Percentiles rank a stretch among this genome's conserved stretches.
phyloP scores from a whole-genome alignment of 139 green algal species.

The Coelastrella sp. region DNA sequence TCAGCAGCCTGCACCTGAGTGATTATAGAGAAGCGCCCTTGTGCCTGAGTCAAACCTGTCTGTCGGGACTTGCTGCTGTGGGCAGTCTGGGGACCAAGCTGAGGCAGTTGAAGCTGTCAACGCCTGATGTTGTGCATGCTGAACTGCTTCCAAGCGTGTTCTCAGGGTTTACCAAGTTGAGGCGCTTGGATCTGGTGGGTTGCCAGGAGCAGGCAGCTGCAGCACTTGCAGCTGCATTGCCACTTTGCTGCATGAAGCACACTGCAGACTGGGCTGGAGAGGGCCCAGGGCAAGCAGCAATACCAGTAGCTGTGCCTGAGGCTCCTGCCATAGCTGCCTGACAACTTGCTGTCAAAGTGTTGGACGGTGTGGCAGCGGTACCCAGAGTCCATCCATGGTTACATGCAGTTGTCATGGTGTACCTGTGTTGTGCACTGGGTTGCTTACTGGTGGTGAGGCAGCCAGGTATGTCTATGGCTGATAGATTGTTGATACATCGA shows the following conservation, averaged over 20 bases:
- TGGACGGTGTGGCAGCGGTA: too few relatives aligned
- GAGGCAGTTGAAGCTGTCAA: constrained; percentile 43
- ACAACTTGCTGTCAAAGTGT: too few relatives aligned
- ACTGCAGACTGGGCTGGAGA: constrained; percentile 26
- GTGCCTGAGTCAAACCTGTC: constrained; percentile 22
- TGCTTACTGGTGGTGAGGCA: too few relatives aligned
- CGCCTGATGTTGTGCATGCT: constrained; percentile 48
- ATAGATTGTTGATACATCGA: too few relatives aligned
- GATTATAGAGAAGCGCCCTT: constrained; percentile 45
- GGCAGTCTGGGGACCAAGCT: neutral
- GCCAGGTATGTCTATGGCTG: too few relatives aligned
- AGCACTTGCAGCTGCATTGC: constrained; percentile 26
- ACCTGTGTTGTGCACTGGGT: neutral
- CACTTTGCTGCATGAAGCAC: constrained; percentile 49
- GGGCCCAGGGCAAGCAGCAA: neutral
- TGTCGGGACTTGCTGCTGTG: constrained; percentile 10
- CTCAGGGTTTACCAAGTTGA: constrained; percentile 35
- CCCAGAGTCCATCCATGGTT: too few relatives aligned
- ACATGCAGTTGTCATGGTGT: neutral
- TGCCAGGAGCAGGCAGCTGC: constrained; percentile 50
- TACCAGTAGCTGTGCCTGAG: neutral
- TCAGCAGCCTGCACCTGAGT: constrained; percentile 23
- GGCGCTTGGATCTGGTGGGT: constrained; percentile 46
- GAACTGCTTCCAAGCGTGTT: constrained; percentile 35
- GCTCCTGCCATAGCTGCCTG: neutral